Evolutionary conservation across 192 early-diverging fungal genomes (phyloP).

Genomic region (Coemansia sp.): DNA sequence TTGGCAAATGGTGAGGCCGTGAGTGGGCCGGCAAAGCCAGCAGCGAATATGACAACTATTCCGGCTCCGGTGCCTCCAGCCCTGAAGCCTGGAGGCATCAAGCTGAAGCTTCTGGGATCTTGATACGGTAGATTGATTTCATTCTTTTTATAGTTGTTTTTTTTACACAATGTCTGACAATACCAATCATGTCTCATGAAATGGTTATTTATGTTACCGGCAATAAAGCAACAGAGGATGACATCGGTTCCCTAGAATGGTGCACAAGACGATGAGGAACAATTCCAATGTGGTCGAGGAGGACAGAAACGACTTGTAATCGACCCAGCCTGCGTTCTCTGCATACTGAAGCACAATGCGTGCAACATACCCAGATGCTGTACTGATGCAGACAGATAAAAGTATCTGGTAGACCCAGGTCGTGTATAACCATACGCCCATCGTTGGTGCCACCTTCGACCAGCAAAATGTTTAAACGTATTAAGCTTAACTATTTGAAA

Average conservation of each 20-base stretch:
- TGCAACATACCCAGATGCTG: conserved; percentile 64
- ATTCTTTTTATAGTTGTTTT: no score
- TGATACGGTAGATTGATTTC: no score
- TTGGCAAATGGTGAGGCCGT: background rate
- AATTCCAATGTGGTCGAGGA: conserved; percentile 76
- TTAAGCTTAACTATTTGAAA: no score
- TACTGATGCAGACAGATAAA: conserved; percentile 68
- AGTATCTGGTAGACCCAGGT: conserved; percentile 79
- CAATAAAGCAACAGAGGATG: conserved; percentile 75
- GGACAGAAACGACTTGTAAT: conserved; percentile 82
- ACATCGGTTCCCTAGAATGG: conserved; percentile 72
- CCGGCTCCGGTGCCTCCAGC: conserved; percentile 37
- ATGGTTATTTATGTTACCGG: no score
- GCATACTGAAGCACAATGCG: conserved; percentile 67
- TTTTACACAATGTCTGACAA: no score
- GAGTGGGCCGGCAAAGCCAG: background rate
- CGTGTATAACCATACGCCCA: conserved; percentile 73
- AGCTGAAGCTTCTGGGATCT: conserved; percentile 30
- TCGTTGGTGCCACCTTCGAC: conserved; percentile 89
- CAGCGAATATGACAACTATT: conserved; percentile 3
- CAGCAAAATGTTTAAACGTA: conserved; percentile 71
- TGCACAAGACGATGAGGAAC: conserved; percentile 67
- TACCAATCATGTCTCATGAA: no score
- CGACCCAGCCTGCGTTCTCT: conserved; percentile 71
- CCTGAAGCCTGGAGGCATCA: conserved; percentile 37